Evolutionary conservation across 176 grass and related monocot genomes (phyloP).

Genomic region (Puccinellia tenuiflora): DNA sequence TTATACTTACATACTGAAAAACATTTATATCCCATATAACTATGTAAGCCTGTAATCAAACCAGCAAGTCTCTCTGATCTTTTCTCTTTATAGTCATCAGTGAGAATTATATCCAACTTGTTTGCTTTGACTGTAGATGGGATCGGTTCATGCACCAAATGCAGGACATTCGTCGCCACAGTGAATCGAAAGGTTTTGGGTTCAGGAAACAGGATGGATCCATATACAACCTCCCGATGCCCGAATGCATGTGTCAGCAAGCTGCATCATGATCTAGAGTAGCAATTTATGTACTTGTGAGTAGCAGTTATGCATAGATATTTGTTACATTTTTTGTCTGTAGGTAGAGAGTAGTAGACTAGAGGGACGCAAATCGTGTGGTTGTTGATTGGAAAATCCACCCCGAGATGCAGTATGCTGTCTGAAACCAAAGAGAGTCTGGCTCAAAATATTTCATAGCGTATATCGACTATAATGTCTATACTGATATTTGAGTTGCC

Average conservation of each 20-base stretch:
- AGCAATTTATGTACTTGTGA: slow-evolving; percentile 22
- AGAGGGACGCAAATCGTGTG: slow-evolving; percentile 13
- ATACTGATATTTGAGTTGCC: not conserved
- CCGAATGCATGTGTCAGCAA: slow-evolving; percentile 81
- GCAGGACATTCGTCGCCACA: slow-evolving; percentile 66
- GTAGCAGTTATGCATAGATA: slow-evolving; percentile 22
- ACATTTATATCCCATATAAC: not conserved
- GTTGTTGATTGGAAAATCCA: slow-evolving; percentile 1
- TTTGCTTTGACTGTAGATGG: slow-evolving; percentile 50
- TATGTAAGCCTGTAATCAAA: not conserved
- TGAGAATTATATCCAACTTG: not conserved
- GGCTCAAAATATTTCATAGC: not conserved
- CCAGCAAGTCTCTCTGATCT: not conserved
- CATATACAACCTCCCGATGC: slow-evolving; percentile 75
- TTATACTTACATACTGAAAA: not conserved
- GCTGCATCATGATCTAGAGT: slow-evolving; percentile 27
- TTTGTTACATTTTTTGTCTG: not conserved
- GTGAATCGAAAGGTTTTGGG: slow-evolving; percentile 54
- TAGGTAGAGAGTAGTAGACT: slow-evolving; percentile 12
- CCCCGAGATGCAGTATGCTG: not conserved
- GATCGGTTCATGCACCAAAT: slow-evolving; percentile 70
- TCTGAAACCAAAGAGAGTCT: not conserved
- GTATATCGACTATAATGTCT: not conserved
- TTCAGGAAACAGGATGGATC: slow-evolving; percentile 59
- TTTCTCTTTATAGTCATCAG: not conserved